phyloP scores from a whole-genome alignment of 176 grass and related monocot species.

The Oryza glumipatula region DNA sequence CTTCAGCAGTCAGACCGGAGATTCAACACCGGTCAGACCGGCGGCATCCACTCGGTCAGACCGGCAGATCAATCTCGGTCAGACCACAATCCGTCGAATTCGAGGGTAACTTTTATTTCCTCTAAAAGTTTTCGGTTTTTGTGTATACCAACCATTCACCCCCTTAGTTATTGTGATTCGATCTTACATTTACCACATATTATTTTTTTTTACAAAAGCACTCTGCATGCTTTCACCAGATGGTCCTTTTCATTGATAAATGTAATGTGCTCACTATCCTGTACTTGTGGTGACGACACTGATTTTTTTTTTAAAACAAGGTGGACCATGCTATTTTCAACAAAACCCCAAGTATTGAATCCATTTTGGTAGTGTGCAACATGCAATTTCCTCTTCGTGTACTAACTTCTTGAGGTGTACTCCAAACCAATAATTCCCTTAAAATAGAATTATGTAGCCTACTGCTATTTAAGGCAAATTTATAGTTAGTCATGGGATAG shows the following conservation, averaged over 20 bases:
- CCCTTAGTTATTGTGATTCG: too few relatives aligned
- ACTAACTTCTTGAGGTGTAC: slow-evolving; percentile 1
- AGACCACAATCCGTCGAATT: too few relatives aligned
- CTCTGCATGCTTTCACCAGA: neutral
- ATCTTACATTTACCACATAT: neutral
- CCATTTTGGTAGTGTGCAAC: neutral
- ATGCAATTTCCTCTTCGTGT: slow-evolving; percentile 3
- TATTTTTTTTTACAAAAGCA: neutral
- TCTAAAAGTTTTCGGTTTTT: too few relatives aligned
- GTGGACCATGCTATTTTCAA: neutral
- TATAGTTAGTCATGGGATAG: slow-evolving; percentile 1
- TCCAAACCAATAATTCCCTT: slow-evolving; percentile 18
- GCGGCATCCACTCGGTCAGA: too few relatives aligned
- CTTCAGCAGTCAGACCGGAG: too few relatives aligned
- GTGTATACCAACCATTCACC: too few relatives aligned
- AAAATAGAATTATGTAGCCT: slow-evolving; percentile 1
- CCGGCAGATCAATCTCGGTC: too few relatives aligned
- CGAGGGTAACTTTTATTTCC: too few relatives aligned
- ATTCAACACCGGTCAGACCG: too few relatives aligned
- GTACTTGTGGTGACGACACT: neutral
- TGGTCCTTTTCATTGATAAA: neutral
- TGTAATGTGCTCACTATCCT: neutral
- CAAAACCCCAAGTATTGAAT: neutral
- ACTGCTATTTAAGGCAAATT: neutral
- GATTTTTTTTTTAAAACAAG: neutral